Evolutionary conservation across 176 grass and related monocot species (phyloP), one percentile per base, ranked within the genome.

Genomic region (Oropetium thomaeum): DNA sequence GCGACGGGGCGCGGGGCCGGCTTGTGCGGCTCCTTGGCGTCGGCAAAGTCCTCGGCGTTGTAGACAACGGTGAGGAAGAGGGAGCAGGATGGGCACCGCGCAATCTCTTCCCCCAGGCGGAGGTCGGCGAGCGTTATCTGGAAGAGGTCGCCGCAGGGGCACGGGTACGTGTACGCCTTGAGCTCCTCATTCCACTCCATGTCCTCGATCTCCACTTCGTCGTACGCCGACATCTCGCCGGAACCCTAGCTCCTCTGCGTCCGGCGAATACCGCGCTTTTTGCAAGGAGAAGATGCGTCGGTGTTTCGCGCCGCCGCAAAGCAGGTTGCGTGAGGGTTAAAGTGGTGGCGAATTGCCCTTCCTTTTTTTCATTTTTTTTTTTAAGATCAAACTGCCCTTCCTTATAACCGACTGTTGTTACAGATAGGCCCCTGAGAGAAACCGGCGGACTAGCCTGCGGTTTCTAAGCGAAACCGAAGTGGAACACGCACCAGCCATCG

Each of bases 131-230:
- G 87, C 16, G 95, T 87, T 71, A 97, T 98, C 78, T 93, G 91
- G 79, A 98, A 98, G 59, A 98, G 83, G 67, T 98, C 95, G 34
- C 95, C 95, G 79, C 95, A 98, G 41, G 95, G 95, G 79, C 95
- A 94, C 25, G 88, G 95, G 91, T 98, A 98, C 69, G 95, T 94
- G 84, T 91, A 98, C 31, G 89, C 86, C 67, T 66, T 74, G 9
- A 94, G 84, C 65, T 98, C 91, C 42, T 79, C 84, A 78, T 27
- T 87, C 95, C 95, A 98, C 74, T 98, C 95, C 95, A 98, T 94
- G 75, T 98, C 95, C 89, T 98, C 95, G 86, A 98, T 94, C 84
- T 98, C 95, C 75, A 98, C 95, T 34, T 98, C 95, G 79, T 98
- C 95, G 91, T 98, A 98, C 81, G 95, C 87, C 95, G 90, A 89